Evolutionary conservation across 495 filamentous ascomycete species (phyloP).

Genomic region (Penicillium roqueforti): DNA sequence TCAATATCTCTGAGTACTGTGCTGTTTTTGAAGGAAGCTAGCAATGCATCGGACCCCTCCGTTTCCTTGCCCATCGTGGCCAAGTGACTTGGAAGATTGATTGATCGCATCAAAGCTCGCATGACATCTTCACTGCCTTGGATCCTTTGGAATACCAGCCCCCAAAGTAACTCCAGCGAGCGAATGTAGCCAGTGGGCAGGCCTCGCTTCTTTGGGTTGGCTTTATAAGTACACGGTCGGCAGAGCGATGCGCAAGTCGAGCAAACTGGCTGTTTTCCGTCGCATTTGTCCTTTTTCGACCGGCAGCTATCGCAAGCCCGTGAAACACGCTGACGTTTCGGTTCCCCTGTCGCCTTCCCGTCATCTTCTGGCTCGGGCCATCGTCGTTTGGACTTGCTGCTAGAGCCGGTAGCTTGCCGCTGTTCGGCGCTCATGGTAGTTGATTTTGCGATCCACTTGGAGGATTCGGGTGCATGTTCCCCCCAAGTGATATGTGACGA

Average conservation of each 20-base stretch:
- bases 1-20: slow-evolving; percentile 51
- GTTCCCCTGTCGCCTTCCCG: slow-evolving; percentile 26
- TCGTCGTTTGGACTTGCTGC: slow-evolving; percentile 36
- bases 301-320: slow-evolving; percentile 66
- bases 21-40: slow-evolving; percentile 54
- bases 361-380: slow-evolving; percentile 33
- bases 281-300: slow-evolving; percentile 62
- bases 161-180: slow-evolving; percentile 40
- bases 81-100: slow-evolving; percentile 39
- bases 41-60: slow-evolving; percentile 41
- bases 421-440: slow-evolving; percentile 42
- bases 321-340: slow-evolving; percentile 51
- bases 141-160: slow-evolving; percentile 40
- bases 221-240: slow-evolving; percentile 61
- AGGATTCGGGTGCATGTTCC: slow-evolving; percentile 32
- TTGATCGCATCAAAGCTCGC: slow-evolving; percentile 35
- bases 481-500: slow-evolving; percentile 29
- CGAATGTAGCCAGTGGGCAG: slow-evolving; percentile 44
- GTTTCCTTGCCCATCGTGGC: slow-evolving; percentile 45
- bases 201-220: slow-evolving; percentile 65
- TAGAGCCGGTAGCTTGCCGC: slow-evolving; percentile 35
- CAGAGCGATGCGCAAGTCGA: slow-evolving; percentile 58
- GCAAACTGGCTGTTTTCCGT: slow-evolving; percentile 59
- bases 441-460: slow-evolving; percentile 36
- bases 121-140: slow-evolving; percentile 45